Evolutionary conservation across 2,329 filamentous ascomycete species (phyloP), one percentile per base, ranked within the genome.

Genomic region (Sphaerulina populicola): DNA sequence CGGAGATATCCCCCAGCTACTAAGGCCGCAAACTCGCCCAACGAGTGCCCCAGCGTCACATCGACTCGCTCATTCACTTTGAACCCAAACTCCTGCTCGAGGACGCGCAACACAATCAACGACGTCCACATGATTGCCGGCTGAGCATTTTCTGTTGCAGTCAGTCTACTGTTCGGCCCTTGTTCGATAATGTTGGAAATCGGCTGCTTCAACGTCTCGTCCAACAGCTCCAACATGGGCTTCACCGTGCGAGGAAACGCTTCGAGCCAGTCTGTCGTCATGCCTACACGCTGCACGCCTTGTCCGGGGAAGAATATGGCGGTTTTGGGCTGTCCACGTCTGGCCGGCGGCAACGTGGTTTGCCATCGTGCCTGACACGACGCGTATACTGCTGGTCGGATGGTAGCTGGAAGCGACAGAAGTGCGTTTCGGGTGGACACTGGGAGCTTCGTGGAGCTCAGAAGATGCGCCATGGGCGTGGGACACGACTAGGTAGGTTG

Each of bases 51-150:
- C 21, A 96, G 76, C 0, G 86, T 87, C 33, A 94, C 81, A 69
- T 95, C 87, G 39, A 89, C 82, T 53, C 83, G 77, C 50, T 86
- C 79, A 7, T 74, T 70, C 6, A 83, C 78, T 51, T 79, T 75
- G 71, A 96, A 94, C 37, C 78, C 81, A 65, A 91, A 96, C 59
- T 95, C 87, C 55, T 79, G 74, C 72, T 96, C 88, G 57, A 97
- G 77, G 54, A 96, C 82, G 50, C 87, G 84, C 49, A 96, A 77
- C 64, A 96, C 94, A 53, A 95, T 78, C 64, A 96, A 83, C 27
- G 88, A 94, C 3, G 88, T 93, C 11, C 89, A 88, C 88, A 97
- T 94, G 69, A 96, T 95, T 62, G 91, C 90, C 1, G 91, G 91
- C 69, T 97, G 91, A 3, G 91, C 86, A 66, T 94, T 90, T 58